Evolutionary conservation across 2,329 filamentous ascomycete genomes (phyloP), one percentile per base, ranked within the genome.

Genomic region (Fusarium coffeatum): DNA sequence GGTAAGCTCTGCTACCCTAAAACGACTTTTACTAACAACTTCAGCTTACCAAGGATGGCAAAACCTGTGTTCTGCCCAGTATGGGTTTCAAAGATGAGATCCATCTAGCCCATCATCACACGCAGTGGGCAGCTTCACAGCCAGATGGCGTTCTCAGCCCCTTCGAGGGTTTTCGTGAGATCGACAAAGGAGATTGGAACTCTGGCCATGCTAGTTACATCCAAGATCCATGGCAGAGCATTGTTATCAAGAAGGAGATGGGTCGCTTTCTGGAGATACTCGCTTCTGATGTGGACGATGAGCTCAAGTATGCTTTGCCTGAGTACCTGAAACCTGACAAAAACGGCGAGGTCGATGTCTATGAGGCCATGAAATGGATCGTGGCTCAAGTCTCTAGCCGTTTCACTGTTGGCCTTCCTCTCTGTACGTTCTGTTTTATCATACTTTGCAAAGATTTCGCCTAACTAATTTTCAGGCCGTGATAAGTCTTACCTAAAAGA

Each of bases 51-150:
- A 84, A 84, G 53, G 77, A 79, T 23, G 81, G 80, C 11, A 76
- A 77, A 28, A 72, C 81, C 0, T 83, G 83, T 6, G 72, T 84
- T 2, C 55, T 83, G 6, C 83, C 83, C 0, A 79, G 80, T 2
- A 72, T 83, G 20, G 80, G 79, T 6, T 77, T 80, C 32, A 79
- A 79, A 34, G 76, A 78, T 30, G 82, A 83, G 63, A 68, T 84
- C 18, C 79, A 85, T 56, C 64, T 85, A 47, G 82, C 83, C 0
- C 72, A 75, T 6, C 78, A 72, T 30, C 74, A 78, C 5, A 73
- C 84, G 64, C 75, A 78, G 23, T 84, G 82, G 83, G 72, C 80
- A 2, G 65, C 79, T 16, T 68, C 76, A 5, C 83, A 83, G 37
- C 80, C 80, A 3, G 82, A 84, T 3, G 61, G 67, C 5, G 71